A percentile compares a stretch with the other conserved stretches of the same genome.
Conservation (phyloP, 352 stramenopile genomes). For the Thalassiosira exigua region DNA sequence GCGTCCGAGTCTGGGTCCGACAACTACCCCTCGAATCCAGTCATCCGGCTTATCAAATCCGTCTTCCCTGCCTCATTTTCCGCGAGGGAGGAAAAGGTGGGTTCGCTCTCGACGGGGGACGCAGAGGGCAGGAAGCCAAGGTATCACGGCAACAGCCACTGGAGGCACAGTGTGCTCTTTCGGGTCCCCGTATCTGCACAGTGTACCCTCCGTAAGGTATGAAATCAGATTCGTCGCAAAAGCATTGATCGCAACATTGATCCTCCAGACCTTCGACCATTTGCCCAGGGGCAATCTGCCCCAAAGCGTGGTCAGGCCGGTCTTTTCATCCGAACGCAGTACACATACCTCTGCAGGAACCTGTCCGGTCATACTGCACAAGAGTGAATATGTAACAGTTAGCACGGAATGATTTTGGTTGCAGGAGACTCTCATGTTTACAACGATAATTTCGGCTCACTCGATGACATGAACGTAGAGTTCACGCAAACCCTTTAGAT, state of each 20-base stretch:
- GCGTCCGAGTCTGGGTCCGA: too few relatives aligned
- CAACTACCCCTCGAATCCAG: too few relatives aligned
- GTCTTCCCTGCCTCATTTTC: background rate
- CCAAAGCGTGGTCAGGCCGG: constrained; percentile 34
- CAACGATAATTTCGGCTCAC: background rate
- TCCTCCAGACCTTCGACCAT: constrained; percentile 18
- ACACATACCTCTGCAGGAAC: constrained; percentile 43
- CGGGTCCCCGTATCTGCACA: too few relatives aligned
- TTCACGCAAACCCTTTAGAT: constrained; percentile 52
- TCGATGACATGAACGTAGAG: constrained; percentile 50
- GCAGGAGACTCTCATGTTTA: background rate
- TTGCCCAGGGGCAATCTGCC: constrained; percentile 43
- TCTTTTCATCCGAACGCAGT: constrained; percentile 15
- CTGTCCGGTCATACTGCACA: constrained; percentile 22
- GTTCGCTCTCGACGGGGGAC: constrained; percentile 1
- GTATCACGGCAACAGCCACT: background rate
- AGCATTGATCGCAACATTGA: constrained; percentile 37
- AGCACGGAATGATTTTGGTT: background rate
- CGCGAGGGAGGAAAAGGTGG: background rate
- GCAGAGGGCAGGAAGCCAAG: constrained; percentile 5
- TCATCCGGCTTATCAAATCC: too few relatives aligned
- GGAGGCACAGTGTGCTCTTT: background rate
- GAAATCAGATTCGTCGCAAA: constrained; percentile 14
- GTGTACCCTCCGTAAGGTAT: constrained; percentile 12
- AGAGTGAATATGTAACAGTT: background rate